phyloP scores from a whole-genome alignment of 352 stramenopile species.

The Achlya hypogyna region DNA sequence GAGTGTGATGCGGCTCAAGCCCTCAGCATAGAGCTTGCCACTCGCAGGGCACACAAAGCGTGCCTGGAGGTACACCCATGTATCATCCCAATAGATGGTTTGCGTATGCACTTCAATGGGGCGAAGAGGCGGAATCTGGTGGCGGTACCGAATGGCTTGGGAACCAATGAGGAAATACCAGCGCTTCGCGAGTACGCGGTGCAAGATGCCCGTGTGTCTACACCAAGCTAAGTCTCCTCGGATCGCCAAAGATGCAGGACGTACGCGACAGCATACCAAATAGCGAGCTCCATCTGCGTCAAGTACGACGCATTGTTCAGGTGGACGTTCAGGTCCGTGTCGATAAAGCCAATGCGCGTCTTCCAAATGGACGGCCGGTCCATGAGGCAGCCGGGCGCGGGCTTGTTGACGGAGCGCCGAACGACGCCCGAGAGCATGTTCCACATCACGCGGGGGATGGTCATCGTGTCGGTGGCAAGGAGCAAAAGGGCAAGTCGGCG shows the following conservation, averaged over 20 bases:
- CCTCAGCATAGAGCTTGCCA: slow-evolving; percentile 49
- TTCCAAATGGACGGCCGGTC: slow-evolving; percentile 49
- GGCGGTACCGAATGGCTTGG: slow-evolving; percentile 51
- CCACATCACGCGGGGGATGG: slow-evolving; percentile 63
- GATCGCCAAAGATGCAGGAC: slow-evolving; percentile 6
- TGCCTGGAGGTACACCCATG: slow-evolving; percentile 59
- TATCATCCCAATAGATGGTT: slow-evolving; percentile 56
- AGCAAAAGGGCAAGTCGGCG: slow-evolving; percentile 1
- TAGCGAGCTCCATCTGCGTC: slow-evolving; percentile 59
- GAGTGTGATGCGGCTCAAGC: slow-evolving; percentile 50
- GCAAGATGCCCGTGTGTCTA: not conserved
- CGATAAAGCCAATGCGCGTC: slow-evolving; percentile 42
- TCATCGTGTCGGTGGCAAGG: slow-evolving; percentile 14
- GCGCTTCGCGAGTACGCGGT: slow-evolving; percentile 26
- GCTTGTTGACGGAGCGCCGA: slow-evolving; percentile 34
- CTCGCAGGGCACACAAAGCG: slow-evolving; percentile 64
- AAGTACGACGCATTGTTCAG: slow-evolving; percentile 61
- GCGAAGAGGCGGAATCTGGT: slow-evolving; percentile 42
- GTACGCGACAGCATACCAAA: slow-evolving; percentile 60
- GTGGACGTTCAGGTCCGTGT: slow-evolving; percentile 43
- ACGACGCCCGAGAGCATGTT: slow-evolving; percentile 53
- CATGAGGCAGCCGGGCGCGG: slow-evolving; percentile 37
- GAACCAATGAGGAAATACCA: slow-evolving; percentile 69
- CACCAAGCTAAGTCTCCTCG: not conserved
- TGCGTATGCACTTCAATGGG: slow-evolving; percentile 56